Conservation (phyloP, 257 asterid genomes). For the Solanum piurae region DNA sequence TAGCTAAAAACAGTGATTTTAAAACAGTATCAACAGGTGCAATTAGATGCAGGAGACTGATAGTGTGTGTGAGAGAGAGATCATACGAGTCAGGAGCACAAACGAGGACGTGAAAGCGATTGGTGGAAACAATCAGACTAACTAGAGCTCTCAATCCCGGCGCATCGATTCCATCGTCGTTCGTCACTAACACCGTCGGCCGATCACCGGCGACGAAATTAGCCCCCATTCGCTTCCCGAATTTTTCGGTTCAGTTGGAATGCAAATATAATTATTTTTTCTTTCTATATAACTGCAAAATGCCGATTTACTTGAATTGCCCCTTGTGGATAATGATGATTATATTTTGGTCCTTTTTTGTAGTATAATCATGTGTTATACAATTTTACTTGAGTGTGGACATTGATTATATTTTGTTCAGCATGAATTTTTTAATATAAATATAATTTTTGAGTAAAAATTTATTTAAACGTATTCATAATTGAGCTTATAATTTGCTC, state of each 20-base stretch:
- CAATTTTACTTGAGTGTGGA: too few relatives aligned
- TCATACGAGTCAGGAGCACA: conserved; percentile 85
- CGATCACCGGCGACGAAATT: conserved; percentile 25
- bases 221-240: conserved; percentile 15
- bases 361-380: too few relatives aligned
- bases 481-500: background rate
- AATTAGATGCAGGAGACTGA: background rate
- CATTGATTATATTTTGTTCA: too few relatives aligned
- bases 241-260: background rate
- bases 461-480: background rate
- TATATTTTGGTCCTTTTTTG: background rate
- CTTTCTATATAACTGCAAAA: background rate
- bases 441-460: background rate
- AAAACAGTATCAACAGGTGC: background rate
- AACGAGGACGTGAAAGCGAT: conserved; percentile 65
- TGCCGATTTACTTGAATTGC: background rate
- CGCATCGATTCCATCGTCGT: conserved; percentile 92
- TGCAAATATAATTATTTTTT: background rate
- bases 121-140: conserved; percentile 49
- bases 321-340: background rate
- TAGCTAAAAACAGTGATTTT: background rate
- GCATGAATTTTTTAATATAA: too few relatives aligned
- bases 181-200: conserved; percentile 73
- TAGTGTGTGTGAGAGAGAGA: background rate
- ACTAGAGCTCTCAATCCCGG: conserved; percentile 74